Percentiles rank a stretch among this genome's conserved stretches.
phyloP scores from a whole-genome alignment of 2,329 filamentous ascomycete species.

The Herpomyces periplanetae region DNA sequence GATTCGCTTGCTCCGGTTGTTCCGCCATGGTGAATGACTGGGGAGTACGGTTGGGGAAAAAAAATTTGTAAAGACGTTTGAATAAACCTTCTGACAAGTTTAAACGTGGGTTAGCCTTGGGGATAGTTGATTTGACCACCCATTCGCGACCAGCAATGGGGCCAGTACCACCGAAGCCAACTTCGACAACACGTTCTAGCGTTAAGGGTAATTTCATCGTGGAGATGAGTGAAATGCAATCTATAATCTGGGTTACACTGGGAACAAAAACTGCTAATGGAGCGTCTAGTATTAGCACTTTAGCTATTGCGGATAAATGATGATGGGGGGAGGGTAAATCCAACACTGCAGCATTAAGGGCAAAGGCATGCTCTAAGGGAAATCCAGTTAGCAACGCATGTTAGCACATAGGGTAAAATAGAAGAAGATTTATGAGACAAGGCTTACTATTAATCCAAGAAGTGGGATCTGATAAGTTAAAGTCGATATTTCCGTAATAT shows the following conservation, averaged over 20 bases:
- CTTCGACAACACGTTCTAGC: conserved; percentile 10
- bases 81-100: conserved; percentile 2
- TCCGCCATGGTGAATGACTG: no score
- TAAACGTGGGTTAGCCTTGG: conserved; percentile 2
- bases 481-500: conserved; percentile 28
- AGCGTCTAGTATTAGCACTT: conserved; percentile 21
- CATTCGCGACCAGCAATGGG: conserved; percentile 11
- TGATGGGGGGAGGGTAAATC: background rate
- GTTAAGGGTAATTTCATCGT: conserved; percentile 14
- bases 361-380: conserved; percentile 4
- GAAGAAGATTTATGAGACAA: no score
- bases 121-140: conserved; percentile 9
- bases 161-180: conserved; percentile 8
- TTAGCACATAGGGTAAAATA: no score
- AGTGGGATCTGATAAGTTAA: conserved; percentile 24
- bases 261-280: conserved; percentile 30
- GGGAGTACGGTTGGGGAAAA: no score
- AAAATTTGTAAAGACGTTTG: no score
- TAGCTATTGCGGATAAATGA: conserved; percentile 12
- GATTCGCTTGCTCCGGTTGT: conserved; percentile 3
- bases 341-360: background rate
- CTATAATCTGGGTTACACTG: conserved; percentile 33
- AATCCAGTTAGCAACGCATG: no score
- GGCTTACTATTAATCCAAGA: conserved; percentile 24
- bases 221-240: conserved; percentile 17